Conservation (phyloP, 1,139 yeast genomes). For the Lodderomyces theae region DNA sequence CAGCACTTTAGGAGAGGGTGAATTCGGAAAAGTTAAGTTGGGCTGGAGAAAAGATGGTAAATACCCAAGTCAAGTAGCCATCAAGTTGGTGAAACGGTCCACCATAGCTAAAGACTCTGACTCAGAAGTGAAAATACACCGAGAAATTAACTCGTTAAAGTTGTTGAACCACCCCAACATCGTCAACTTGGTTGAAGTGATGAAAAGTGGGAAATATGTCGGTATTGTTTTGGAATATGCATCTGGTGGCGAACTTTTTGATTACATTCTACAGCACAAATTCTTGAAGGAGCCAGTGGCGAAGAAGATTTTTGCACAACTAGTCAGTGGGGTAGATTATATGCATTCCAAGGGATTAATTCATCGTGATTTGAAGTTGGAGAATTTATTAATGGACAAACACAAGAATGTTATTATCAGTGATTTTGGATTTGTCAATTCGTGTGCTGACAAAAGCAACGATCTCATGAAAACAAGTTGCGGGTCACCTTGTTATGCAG, state of each 20-base stretch:
- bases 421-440: conserved; percentile 90
- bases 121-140: conserved; percentile 81
- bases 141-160: conserved; percentile 90
- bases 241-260: conserved; percentile 95
- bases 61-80: conserved; percentile 85
- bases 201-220: conserved; percentile 90
- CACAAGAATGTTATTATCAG: conserved; percentile 77
- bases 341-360: conserved; percentile 82
- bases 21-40: conserved; percentile 94
- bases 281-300: conserved; percentile 84
- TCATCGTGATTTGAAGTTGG: conserved; percentile 75
- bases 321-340: conserved; percentile 90
- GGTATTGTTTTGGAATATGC: conserved; percentile 97
- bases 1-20: conserved; percentile 96
- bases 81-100: conserved; percentile 85
- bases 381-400: conserved; percentile 70
- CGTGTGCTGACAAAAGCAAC: conserved; percentile 59
- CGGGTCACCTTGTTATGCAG: conserved; percentile 98
- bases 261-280: conserved; percentile 83
- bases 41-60: conserved; percentile 90
- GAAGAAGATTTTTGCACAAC: conserved; percentile 84
- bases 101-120: conserved; percentile 80
- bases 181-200: conserved; percentile 85
- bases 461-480: conserved; percentile 94
- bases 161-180: conserved; percentile 89